phyloP scores from a whole-genome alignment of 1,284 basidiomycete species.

The Trichosporon faecale region DNA sequence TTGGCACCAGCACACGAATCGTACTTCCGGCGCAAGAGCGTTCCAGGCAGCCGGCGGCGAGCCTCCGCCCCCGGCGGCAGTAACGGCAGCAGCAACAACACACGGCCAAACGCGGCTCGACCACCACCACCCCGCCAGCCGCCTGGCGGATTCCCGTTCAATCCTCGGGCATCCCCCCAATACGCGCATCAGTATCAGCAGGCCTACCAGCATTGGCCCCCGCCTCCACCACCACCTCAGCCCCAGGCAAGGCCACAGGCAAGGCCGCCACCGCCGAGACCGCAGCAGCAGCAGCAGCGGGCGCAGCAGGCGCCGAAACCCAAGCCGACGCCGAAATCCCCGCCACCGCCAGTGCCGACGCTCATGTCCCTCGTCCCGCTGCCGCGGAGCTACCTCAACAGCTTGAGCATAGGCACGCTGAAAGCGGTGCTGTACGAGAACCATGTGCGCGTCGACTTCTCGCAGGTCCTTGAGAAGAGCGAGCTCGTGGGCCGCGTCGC shows the following conservation, averaged over 20 bases:
- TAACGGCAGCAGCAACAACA: too few relatives aligned
- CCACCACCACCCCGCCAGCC: neutral
- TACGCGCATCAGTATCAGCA: constrained; percentile 18
- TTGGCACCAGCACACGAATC: constrained; percentile 47
- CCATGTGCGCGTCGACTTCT: constrained; percentile 52
- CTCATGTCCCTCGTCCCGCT: constrained; percentile 66
- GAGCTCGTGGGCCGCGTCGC: constrained; percentile 69
- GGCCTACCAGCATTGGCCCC: constrained; percentile 17
- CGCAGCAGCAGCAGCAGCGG: constrained; percentile 15
- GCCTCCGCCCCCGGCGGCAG: neutral
- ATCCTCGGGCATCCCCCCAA: too few relatives aligned
- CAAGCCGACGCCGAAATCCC: constrained; percentile 17
- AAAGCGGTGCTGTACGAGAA: constrained; percentile 70
- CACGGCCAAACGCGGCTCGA: neutral
- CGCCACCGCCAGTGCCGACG: constrained; percentile 53
- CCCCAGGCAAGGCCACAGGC: neutral
- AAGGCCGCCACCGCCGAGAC: neutral
- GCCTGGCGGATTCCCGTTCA: constrained; percentile 10
- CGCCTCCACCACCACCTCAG: constrained; percentile 21
- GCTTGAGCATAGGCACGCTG: constrained; percentile 63
- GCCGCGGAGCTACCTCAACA: constrained; percentile 58
- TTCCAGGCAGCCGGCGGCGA: constrained; percentile 29
- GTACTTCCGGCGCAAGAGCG: constrained; percentile 44
- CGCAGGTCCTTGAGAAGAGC: constrained; percentile 54
- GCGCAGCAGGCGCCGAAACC: constrained; percentile 20